Evolutionary conservation across 305 asterid genomes (phyloP), one percentile per base, ranked within the genome.

Genomic region (Coffea humblotiana): DNA sequence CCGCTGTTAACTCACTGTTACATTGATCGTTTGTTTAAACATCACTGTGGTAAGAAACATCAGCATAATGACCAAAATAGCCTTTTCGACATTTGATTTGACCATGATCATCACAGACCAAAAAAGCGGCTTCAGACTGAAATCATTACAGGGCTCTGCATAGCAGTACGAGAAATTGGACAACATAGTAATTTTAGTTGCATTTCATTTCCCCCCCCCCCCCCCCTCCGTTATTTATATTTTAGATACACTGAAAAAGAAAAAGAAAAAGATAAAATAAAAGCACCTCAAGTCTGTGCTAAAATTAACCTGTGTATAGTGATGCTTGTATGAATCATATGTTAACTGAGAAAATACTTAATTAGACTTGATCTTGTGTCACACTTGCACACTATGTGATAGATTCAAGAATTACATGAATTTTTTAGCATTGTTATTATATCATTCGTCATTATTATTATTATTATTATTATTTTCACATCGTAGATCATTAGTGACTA

Each of bases 1-100:
- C 79, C 79, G 63, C 74, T 74, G 75, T 66, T 75, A 64, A 71
- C 35, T 68, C 83, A 80, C 83, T 80, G 83, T 80, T 80, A 54
- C 60, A 66, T 80, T 74, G 79, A 80, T 47, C 56, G 25, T 23
- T 40, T 64, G 61, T 65, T 79, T 73, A 79, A 47, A 47, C 61
- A 56, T 37, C 23, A 21, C 71, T 27, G 63, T 48, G 40, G 48
- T 32, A 18, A 73, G 45, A 51, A 64, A 75, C 68, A 18, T 19
- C 21, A 3, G 9, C n/a, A 21, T 5, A 43, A 65, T 75, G 64
- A 75, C 83, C 45, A 61, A 52, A 67, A 29, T 56, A 71, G 29
- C 83, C 83, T 65, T 49, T 6, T 0, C 0, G 11, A 12, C 1
- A 40, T 71, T 74, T 75, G 71, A 40, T 71, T 74, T 75, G 71